These are phyloP conservation scores for Canavalia ensiformis DNA, from an alignment of 306 rosid genomes.

Conservation along the genomic window DNA sequence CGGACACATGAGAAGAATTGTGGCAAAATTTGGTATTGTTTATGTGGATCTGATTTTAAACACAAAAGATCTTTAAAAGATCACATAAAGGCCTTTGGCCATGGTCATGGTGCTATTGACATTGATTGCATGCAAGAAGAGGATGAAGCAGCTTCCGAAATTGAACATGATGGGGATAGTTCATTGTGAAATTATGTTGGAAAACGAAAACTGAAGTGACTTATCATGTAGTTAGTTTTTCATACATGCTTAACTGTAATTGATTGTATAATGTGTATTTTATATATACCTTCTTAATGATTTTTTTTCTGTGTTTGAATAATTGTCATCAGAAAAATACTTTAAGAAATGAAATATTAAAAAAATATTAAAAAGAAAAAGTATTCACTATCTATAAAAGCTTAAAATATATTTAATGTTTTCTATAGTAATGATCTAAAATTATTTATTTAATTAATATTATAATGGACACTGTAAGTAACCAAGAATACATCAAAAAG, in stretches of 20 bases:
- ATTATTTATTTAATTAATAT: not conserved
- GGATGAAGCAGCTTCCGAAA: slow-evolving; percentile 24
- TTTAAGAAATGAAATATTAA: not conserved
- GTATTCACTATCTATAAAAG: not conserved
- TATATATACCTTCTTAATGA: not conserved
- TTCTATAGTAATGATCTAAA: not conserved
- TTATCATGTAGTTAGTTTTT: not conserved
- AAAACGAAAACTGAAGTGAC: not conserved
- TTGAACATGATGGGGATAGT: slow-evolving; percentile 40
- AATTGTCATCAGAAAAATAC: not conserved
- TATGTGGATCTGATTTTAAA: slow-evolving; percentile 79
- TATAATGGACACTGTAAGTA: not conserved
- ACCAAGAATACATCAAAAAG: not conserved
- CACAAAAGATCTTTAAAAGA: slow-evolving; percentile 79
- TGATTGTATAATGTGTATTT: slow-evolving; percentile 19
- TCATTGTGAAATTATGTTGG: slow-evolving; percentile 13
- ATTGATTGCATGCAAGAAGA: slow-evolving; percentile 31
- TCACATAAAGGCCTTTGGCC: slow-evolving; percentile 70
- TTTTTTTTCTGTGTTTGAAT: not conserved
- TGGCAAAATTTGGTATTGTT: slow-evolving; percentile 69
- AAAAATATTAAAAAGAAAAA: not conserved
- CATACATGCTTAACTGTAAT: not conserved
- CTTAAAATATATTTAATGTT: not conserved
- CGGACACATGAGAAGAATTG: slow-evolving; percentile 81
- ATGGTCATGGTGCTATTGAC: slow-evolving; percentile 11